phyloP scores from a whole-genome alignment of 2,329 filamentous ascomycete species.

The Cryphonectria naterciae region DNA sequence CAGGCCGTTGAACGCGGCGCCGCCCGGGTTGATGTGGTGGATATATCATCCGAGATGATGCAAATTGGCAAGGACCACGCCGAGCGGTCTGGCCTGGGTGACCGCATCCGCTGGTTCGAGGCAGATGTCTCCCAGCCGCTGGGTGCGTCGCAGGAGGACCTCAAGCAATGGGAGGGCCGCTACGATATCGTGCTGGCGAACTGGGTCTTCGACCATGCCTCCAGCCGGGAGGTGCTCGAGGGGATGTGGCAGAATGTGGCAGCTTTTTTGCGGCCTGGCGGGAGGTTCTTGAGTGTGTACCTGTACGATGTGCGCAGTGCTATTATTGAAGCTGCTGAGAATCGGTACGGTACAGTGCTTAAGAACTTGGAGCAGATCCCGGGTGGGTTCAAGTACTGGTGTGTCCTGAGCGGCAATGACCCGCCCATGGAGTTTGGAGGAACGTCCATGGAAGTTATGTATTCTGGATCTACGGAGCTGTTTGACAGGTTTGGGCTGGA shows the following conservation, averaged over 20 bases:
- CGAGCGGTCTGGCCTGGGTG: background rate
- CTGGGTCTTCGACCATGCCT: constrained; percentile 31
- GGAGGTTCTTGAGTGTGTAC: constrained; percentile 18
- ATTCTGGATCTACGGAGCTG: constrained; percentile 18
- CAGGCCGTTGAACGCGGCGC: constrained; percentile 35
- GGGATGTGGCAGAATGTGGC: constrained; percentile 30
- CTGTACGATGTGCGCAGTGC: background rate
- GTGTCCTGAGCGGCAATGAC: constrained; percentile 7
- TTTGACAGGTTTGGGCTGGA: constrained; percentile 24
- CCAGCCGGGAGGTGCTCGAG: constrained; percentile 22
- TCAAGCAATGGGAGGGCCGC: background rate
- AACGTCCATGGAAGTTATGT: constrained; percentile 22
- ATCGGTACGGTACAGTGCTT: background rate
- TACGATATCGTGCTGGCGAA: constrained; percentile 33
- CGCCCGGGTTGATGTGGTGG: constrained; percentile 36
- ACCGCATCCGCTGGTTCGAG: constrained; percentile 28
- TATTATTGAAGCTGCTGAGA: background rate
- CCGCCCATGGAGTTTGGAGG: constrained; percentile 25
- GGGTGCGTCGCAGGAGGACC: constrained; percentile 19
- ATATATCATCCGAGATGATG: constrained; percentile 37
- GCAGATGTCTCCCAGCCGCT: constrained; percentile 29
- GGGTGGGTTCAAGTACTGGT: constrained; percentile 15
- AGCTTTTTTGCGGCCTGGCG: constrained; percentile 29
- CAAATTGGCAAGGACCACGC: constrained; percentile 1
- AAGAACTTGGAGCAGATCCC: background rate